These are phyloP conservation scores for Emericellopsis cladophorae DNA, from an alignment of 2,329 filamentous ascomycete species.

Conservation along the genomic window DNA sequence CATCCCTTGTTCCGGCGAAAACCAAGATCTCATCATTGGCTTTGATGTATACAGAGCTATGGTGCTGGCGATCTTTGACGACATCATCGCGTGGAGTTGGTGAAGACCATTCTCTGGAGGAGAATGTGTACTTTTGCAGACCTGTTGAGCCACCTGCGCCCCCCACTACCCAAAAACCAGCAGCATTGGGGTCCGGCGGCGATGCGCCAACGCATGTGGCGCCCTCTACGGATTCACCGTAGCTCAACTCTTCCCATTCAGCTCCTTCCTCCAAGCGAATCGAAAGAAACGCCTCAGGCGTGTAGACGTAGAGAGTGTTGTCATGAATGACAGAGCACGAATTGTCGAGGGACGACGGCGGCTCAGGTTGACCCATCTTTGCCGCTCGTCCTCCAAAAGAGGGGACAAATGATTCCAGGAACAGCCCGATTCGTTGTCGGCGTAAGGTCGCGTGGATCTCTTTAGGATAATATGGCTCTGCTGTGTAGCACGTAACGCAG, in stretches of 20 bases:
- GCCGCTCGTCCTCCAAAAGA: no score
- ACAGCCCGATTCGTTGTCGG: background rate
- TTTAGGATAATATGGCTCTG: no score
- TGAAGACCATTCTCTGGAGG: slow-evolving; percentile 38
- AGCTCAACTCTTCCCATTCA: slow-evolving; percentile 54
- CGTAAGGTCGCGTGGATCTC: no score
- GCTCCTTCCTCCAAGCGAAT: slow-evolving; percentile 56
- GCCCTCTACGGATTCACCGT: slow-evolving; percentile 59
- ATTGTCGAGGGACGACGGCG: slow-evolving; percentile 55
- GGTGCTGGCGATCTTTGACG: slow-evolving; percentile 57
- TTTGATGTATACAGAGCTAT: slow-evolving; percentile 65
- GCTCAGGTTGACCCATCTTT: slow-evolving; percentile 59
- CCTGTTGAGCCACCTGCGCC: slow-evolving; percentile 49
- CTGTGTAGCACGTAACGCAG: no score
- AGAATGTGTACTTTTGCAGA: slow-evolving; percentile 54
- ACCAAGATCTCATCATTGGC: slow-evolving; percentile 61
- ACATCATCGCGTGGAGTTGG: slow-evolving; percentile 30
- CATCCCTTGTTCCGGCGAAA: slow-evolving; percentile 63
- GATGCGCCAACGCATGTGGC: slow-evolving; percentile 65
- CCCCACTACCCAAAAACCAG: slow-evolving; percentile 71
- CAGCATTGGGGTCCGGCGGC: slow-evolving; percentile 41
- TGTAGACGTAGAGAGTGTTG: slow-evolving; percentile 77
- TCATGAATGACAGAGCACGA: slow-evolving; percentile 74
- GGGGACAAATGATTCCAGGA: no score
- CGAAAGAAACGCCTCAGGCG: slow-evolving; percentile 61